Percentiles rank a stretch among this genome's conserved stretches.
These are phyloP conservation scores for Cladosporium sp. DNA, from an alignment of 2,329 filamentous ascomycete genomes.

Conservation along the genomic window DNA sequence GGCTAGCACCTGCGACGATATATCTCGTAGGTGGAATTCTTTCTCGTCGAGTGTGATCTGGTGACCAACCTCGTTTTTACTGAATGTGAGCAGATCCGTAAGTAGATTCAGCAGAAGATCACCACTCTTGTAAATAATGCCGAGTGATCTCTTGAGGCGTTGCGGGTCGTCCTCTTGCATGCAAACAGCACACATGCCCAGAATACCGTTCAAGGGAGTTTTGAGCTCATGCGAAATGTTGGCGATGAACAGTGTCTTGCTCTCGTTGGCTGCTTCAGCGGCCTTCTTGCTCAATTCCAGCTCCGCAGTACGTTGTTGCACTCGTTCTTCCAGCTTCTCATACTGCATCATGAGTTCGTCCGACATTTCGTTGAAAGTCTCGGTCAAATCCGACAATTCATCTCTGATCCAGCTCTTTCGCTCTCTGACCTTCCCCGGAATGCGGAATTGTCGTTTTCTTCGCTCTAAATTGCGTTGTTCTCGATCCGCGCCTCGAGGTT, in stretches of 20 bases:
- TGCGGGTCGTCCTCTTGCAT: constrained; percentile 85
- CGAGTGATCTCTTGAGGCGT: constrained; percentile 78
- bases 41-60: constrained; percentile 79
- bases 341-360: constrained; percentile 89
- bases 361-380: constrained; percentile 91
- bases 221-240: constrained; percentile 89
- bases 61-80: constrained; percentile 91
- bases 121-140: constrained; percentile 85
- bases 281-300: constrained; percentile 88
- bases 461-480: constrained; percentile 43
- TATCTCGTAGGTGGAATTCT: constrained; percentile 82
- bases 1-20: constrained; percentile 76
- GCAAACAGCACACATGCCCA: constrained; percentile 90
- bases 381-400: constrained; percentile 79
- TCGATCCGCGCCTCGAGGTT: constrained; percentile 27
- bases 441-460: constrained; percentile 68
- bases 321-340: constrained; percentile 78
- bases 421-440: constrained; percentile 79
- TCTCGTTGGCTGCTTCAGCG: constrained; percentile 92
- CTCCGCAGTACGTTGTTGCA: constrained; percentile 78
- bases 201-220: constrained; percentile 91
- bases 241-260: constrained; percentile 95
- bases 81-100: constrained; percentile 88
- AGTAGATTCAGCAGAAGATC: constrained; percentile 83
- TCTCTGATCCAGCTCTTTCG: constrained; percentile 76